Conservation (phyloP, 192 early-diverging fungal species). For the Backusella sp. region DNA sequence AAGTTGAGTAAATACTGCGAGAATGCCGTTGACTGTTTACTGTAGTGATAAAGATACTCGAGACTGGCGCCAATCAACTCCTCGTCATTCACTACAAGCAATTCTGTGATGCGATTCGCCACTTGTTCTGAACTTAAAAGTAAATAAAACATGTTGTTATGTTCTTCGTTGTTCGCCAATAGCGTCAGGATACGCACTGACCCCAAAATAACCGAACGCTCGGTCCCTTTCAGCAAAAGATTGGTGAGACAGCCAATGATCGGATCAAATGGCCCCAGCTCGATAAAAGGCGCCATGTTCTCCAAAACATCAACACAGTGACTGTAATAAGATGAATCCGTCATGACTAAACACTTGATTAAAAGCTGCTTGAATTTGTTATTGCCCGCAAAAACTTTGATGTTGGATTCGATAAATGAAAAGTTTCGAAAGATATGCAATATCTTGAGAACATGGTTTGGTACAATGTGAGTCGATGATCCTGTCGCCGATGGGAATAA, state of each 20-base stretch:
- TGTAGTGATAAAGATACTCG: slow-evolving; percentile 72
- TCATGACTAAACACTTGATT: slow-evolving; percentile 60
- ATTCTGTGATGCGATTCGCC: slow-evolving; percentile 53
- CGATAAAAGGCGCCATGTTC: slow-evolving; percentile 57
- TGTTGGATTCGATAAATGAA: slow-evolving; percentile 65
- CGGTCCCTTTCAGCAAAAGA: slow-evolving; percentile 54
- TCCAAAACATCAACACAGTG: slow-evolving; percentile 74
- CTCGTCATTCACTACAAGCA: slow-evolving; percentile 65
- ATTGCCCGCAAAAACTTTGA: slow-evolving; percentile 45
- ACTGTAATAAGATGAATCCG: slow-evolving; percentile 42
- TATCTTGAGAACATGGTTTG: slow-evolving; percentile 8
- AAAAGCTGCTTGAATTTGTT: slow-evolving; percentile 50
- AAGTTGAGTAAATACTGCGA: slow-evolving; percentile 40
- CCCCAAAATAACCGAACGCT: slow-evolving; percentile 60
- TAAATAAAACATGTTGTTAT: slow-evolving; percentile 50
- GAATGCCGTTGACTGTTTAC: slow-evolving; percentile 46
- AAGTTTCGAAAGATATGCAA: slow-evolving; percentile 77
- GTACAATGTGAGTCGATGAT: neutral
- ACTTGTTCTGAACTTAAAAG: slow-evolving; percentile 49
- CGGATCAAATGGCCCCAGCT: slow-evolving; percentile 56
- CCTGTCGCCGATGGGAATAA: neutral
- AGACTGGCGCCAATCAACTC: slow-evolving; percentile 61
- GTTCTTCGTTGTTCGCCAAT: slow-evolving; percentile 47
- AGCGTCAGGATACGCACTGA: slow-evolving; percentile 56
- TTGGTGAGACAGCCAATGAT: slow-evolving; percentile 62